These are phyloP conservation scores for Fusarium udum DNA, from an alignment of 2,329 filamentous ascomycete genomes.

Conservation along the genomic window DNA sequence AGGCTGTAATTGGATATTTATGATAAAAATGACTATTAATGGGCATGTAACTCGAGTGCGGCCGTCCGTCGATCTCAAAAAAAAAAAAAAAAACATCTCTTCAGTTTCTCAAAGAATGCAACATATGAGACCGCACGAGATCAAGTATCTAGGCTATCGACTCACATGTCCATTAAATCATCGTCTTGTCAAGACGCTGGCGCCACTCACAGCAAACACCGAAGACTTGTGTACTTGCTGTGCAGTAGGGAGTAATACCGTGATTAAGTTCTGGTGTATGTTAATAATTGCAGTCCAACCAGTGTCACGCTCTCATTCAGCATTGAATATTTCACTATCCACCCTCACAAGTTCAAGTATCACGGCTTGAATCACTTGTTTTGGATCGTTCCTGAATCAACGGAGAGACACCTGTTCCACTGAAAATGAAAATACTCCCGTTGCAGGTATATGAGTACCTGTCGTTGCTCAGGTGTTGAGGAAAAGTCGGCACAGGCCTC, in stretches of 20 bases:
- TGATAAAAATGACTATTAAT: background rate
- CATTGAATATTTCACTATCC: background rate
- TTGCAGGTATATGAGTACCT: background rate
- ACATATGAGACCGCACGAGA: too few relatives aligned
- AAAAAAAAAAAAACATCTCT: background rate
- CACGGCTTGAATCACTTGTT: background rate
- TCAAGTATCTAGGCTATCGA: background rate
- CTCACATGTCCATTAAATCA: too few relatives aligned
- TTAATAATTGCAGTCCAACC: background rate
- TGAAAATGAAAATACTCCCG: background rate
- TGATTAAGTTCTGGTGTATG: too few relatives aligned
- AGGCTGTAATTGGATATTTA: background rate
- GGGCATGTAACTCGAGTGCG: background rate
- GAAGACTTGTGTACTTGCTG: too few relatives aligned
- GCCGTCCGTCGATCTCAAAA: background rate
- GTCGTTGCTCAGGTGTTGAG: background rate
- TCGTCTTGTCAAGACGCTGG: too few relatives aligned
- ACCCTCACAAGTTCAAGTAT: background rate
- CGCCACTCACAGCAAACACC: too few relatives aligned
- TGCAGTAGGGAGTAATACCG: too few relatives aligned
- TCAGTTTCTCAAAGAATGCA: background rate
- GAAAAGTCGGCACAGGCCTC: rapidly evolving
- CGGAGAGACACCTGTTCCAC: rapidly evolving
- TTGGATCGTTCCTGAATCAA: background rate
- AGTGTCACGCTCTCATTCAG: too few relatives aligned